Base-by-base conservation (phyloP, 2,329 filamentous ascomycete species). In the Ceratocystis lukuohia region DNA sequence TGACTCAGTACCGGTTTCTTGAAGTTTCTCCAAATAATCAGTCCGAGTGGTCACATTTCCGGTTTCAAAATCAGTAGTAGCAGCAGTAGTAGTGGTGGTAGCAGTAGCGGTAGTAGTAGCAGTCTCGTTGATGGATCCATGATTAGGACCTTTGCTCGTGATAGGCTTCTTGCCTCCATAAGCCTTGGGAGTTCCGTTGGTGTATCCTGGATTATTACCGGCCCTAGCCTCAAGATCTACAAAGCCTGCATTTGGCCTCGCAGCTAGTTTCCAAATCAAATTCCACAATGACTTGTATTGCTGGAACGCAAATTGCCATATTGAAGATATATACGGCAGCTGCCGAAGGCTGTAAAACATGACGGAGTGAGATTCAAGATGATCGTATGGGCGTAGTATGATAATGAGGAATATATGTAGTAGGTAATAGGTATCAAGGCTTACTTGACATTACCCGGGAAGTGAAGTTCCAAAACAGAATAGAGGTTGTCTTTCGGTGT, bases 261-360 rank as follows among this genome's bases (percentile, higher is more conserved):
- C 66, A 5, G 61, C 57, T 48, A 68, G 66, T 61, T 65, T 68
- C 66, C 66, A 68, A 65, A 68, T 64, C 48, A 65, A 48, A 63
- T 68, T 68, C 66, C 66, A 68, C 59, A 68, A 62, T 63, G 63
- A 68, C 56, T 65, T 68, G 66, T 68, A 68, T 61, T 68, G 66
- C 64, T 68, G 66, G 63, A 68, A 68, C 28, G 63, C 66, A 61
- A 68, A 68, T 50, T 68, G 66, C 66, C 66, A 68, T 46, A 68
- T 56, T 62, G 66, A 68, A 30, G 63, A 65, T 30, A 68, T 68
- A 30, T 61, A 68, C 28, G 66, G 66, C 50, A 68, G 48, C 61
- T 65, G 66, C 53, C 66, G 61, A 50, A 68, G 65, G 48, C 63
- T 68, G 48, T 63, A 45, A 30, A 68, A 65, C 66, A 68, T 68